These are phyloP conservation scores for Mucor irregularis DNA, from an alignment of 371 early-diverging fungal species.

Conservation along the genomic window DNA sequence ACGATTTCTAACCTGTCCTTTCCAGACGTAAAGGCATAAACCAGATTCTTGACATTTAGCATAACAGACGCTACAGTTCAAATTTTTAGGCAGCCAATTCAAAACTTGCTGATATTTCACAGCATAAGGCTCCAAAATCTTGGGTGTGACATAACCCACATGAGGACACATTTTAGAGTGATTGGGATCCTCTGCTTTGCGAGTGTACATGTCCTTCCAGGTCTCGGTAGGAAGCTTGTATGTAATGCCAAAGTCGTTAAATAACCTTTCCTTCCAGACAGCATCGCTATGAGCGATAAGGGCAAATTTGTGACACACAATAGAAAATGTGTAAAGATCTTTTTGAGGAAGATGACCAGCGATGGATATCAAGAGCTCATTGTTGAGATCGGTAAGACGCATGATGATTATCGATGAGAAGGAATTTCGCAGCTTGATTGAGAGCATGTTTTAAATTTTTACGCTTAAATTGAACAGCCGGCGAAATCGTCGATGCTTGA, in stretches of 20 bases:
- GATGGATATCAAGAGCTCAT: conserved; percentile 39
- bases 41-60: conserved; percentile 32
- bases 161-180: conserved; percentile 48
- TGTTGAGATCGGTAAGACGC: conserved; percentile 26
- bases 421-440: too few relatives aligned
- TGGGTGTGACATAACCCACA: conserved; percentile 28
- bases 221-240: conserved; percentile 41
- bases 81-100: conserved; percentile 35
- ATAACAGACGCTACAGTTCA: conserved; percentile 41
- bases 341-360: conserved; percentile 36
- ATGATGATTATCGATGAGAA: too few relatives aligned
- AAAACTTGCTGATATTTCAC: conserved; percentile 38
- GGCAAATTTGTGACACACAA: conserved; percentile 34
- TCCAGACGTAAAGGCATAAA: conserved; percentile 35
- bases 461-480: too few relatives aligned
- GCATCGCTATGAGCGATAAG: conserved; percentile 36
- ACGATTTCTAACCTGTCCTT: conserved; percentile 43
- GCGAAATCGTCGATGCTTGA: too few relatives aligned
- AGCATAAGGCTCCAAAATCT: conserved; percentile 34
- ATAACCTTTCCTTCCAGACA: conserved; percentile 43
- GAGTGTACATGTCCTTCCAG: conserved; percentile 43
- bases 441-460: too few relatives aligned
- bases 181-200: conserved; percentile 35
- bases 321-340: conserved; percentile 26
- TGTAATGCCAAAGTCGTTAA: conserved; percentile 38